Base-by-base conservation (phyloP, 345 rosid species). In the Brassica incana region DNA sequence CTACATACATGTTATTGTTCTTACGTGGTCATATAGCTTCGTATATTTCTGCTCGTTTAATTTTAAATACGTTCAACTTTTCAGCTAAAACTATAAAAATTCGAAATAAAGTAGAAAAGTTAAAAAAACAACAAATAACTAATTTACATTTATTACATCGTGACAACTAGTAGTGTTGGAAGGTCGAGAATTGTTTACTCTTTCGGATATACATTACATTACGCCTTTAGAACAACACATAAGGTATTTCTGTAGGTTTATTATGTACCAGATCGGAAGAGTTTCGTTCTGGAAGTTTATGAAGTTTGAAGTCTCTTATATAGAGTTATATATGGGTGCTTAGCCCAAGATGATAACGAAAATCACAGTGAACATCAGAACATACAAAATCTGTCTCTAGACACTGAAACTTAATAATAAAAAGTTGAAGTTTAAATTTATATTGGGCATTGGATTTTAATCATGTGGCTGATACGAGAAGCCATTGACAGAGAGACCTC, bases 401-500 rank as follows among this genome's bases (percentile, higher is more conserved):
- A 30, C 38, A 30, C 0, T 59, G 63, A 62, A 25, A 12, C 15
- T 61, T 61, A 10, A 25, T 23, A 2, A 38, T 36, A 3, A 78
- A 2, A 78, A 54, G 32, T 56, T 38, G 48, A 56, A 77, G 14
- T 5, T 27, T 35, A 23, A 4, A 30, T 72, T 58, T 66, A 35
- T 18, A 14, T 29, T 32, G 32, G 63, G 60, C 54, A n/a, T 9
- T 14, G 56, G 59, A 50, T 74, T 67, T 52, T 62, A 79, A 25
- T 9, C 27, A 69, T 50, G 30, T 65, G 72, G 79, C 63, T 75
- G 82, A 69, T 75, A 64, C 11, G 77, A 68, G 60, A 87, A 85
- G 35, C 88, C 87, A 61, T 86, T 86, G 16, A 83, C 82, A 8
- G 85, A 71, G 33, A 83, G 25, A 65, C 92, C 92, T 65, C 89